These are phyloP conservation scores for Aspergillus sp. DNA, from an alignment of 2,329 filamentous ascomycete species.

Conservation along the genomic window DNA sequence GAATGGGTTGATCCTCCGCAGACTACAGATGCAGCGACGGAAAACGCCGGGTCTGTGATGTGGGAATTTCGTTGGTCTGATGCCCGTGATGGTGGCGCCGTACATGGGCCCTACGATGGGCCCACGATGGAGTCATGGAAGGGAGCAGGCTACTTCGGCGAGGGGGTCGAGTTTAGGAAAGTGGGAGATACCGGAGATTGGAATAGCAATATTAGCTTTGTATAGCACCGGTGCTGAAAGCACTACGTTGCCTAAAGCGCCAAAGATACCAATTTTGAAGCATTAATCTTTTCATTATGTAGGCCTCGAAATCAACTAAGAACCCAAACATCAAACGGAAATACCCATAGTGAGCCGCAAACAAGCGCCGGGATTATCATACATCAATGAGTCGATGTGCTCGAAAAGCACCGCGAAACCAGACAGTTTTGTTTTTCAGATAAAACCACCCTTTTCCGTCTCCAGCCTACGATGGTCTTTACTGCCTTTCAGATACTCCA, in stretches of 20 bases:
- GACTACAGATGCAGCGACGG: conserved; percentile 25
- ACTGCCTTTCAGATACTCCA: conserved; percentile 12
- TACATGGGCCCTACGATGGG: conserved; percentile 85
- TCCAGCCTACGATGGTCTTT: neutral
- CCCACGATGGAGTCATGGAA: conserved; percentile 88
- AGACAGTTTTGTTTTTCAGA: conserved; percentile 10
- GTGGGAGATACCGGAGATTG: conserved; percentile 58
- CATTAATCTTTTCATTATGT: conserved; percentile 22
- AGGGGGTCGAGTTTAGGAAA: conserved; percentile 74
- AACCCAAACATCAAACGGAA: conserved; percentile 19
- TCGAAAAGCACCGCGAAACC: conserved; percentile 21
- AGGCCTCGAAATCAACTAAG: conserved; percentile 24
- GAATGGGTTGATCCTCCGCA: conserved; percentile 66
- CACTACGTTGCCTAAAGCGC: conserved; percentile 12
- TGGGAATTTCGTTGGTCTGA: conserved; percentile 97
- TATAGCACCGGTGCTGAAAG: conserved; percentile 36
- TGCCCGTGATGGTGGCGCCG: conserved; percentile 73
- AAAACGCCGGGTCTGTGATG: conserved; percentile 45
- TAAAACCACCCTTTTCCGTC: neutral
- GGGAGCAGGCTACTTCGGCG: conserved; percentile 87
- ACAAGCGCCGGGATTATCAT: conserved; percentile 41
- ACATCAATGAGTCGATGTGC: conserved; percentile 37
- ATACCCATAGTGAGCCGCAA: conserved; percentile 26
- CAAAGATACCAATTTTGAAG: conserved; percentile 8
- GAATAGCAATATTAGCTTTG: conserved; percentile 54